Base-by-base conservation (phyloP, 2,329 filamentous ascomycete genomes). In the Talaromyces sp. region DNA sequence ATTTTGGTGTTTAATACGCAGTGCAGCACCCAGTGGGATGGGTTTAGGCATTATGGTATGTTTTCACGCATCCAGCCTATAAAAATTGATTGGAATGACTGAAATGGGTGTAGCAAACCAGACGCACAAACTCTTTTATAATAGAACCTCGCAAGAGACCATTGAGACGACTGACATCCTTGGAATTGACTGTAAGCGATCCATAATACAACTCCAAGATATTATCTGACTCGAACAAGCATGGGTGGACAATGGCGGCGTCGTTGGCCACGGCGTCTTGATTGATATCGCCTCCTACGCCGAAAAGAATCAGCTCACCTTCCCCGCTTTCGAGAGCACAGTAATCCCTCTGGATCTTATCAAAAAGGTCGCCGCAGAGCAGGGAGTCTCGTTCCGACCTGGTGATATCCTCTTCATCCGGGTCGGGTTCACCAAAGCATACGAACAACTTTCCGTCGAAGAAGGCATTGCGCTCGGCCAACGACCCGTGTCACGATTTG, bases 331-430 rank as follows among this genome's bases (percentile, higher is more conserved):
- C 65, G 70, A 77, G 27, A 73, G 78, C 0, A 74, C 74, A 7
- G 69, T 75, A 1, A 85, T 87, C 59, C 75, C 82, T 0, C 70
- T 83, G 1, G 72, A 73, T 0, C 73, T 76, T 1, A 74, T 87
- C 1, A 73, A 81, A 58, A 73, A 78, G 27, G 77, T 85, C 9
- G 81, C 81, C 0, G 71, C 73, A 64, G 76, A 76, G 49, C 78
- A 85, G 68, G 76, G 78, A 22, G 78, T 80, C 0, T 72, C 74
- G 1, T 79, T 85, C 49, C 75, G 74, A 6, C 71, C 72, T 3
- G 86, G 86, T 15, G 86, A 88, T 65, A 84, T 88, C 35, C 77
- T 88, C 49, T 80, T 88, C 68, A 77, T 87, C 50, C 81, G 85
- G 27, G 81, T 81, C 0, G 85, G 85, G 9, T 86, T 82, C 75